These are phyloP conservation scores for Dissophora ornata DNA, from an alignment of 192 early-diverging fungal genomes.

Conservation along the genomic window DNA sequence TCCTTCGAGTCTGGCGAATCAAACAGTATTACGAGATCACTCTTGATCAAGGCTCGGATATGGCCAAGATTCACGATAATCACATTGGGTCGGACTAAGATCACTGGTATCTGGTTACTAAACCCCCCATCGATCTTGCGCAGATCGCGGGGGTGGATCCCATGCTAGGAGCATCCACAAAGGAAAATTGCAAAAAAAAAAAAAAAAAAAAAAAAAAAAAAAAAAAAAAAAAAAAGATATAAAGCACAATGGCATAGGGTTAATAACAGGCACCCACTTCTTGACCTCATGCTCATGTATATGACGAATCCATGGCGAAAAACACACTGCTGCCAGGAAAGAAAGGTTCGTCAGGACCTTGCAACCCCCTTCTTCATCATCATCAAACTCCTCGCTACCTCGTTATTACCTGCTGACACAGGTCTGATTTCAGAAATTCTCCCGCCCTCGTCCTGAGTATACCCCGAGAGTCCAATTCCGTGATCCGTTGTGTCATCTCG, in stretches of 20 bases:
- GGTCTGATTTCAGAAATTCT: constrained; percentile 78
- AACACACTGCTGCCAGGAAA: too few relatives aligned
- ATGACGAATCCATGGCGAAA: too few relatives aligned
- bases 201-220: not conserved
- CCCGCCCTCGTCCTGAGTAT: constrained; percentile 75
- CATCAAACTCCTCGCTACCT: too few relatives aligned
- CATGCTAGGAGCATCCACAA: constrained; percentile 52
- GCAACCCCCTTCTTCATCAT: too few relatives aligned
- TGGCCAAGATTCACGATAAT: constrained; percentile 85
- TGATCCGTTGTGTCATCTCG: constrained; percentile 50
- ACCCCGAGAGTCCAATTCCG: constrained; percentile 74
- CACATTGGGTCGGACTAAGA: constrained; percentile 83
- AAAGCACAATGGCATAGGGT: not conserved
- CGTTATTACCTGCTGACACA: constrained; percentile 68
- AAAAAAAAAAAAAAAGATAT: constrained; percentile 1
- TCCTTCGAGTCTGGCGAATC: constrained; percentile 69
- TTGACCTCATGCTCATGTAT: too few relatives aligned
- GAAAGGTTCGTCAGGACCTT: too few relatives aligned
- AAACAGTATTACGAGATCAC: constrained; percentile 80
- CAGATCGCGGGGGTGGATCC: constrained; percentile 85
- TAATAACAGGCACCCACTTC: too few relatives aligned
- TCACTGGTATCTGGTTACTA: constrained; percentile 82
- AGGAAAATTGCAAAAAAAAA: not conserved
- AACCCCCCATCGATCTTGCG: constrained; percentile 80
- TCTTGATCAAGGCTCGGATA: constrained; percentile 82